Base-by-base conservation (phyloP, 768 basidiomycete genomes). In the Russula sp. region DNA sequence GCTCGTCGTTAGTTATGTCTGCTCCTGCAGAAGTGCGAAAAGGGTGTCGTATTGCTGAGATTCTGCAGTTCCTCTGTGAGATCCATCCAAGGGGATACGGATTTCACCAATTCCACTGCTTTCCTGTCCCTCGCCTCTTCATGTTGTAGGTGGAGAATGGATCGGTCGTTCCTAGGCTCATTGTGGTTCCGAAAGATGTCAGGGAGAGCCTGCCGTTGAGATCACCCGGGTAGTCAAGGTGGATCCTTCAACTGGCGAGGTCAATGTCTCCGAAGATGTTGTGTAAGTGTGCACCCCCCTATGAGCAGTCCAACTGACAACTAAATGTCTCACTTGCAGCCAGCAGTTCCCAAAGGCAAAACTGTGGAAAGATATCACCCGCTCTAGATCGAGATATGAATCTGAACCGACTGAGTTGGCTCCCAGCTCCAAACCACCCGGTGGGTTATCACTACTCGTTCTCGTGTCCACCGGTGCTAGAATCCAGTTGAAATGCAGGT, bases 81-180 rank as follows among this genome's bases (percentile, higher is more conserved):
- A 67, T 73, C 47, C 75, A 79, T 61, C 67, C 65, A 16, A 69
- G 64, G 45, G 42, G 46, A 35, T 29, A 66, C 16, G 74, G 73
- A 14, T 66, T 55, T 8, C 71, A 69, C 6, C 66, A 72, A 53
- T 69, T 83, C 49, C 79, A 82, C 41, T 93, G 90, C 70, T 84
- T 82, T 69, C 91, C 90, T 7, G 73, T 93, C 48, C 82, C 86
- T 34, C 83, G 92, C 16, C 77, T 93, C 32, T 88, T 94, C 68
- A 77, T 78, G 71, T 75, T 89, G 90, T 88, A 68, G 73, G 83
- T 69, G 66, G 9, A 10, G 63, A 35, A 14, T n/a, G 39, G 11
- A 36, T 43, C 48, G 32, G 22, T 60, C 50, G 20, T 36, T 57
- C 42, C 59, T 59, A 51, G 51, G 39, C 41, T 59, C 14, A 63